A percentile compares a stretch with the other conserved stretches of the same genome.
These are phyloP conservation scores for Populus tremula DNA, from an alignment of 345 rosid species.

Conservation along the genomic window DNA sequence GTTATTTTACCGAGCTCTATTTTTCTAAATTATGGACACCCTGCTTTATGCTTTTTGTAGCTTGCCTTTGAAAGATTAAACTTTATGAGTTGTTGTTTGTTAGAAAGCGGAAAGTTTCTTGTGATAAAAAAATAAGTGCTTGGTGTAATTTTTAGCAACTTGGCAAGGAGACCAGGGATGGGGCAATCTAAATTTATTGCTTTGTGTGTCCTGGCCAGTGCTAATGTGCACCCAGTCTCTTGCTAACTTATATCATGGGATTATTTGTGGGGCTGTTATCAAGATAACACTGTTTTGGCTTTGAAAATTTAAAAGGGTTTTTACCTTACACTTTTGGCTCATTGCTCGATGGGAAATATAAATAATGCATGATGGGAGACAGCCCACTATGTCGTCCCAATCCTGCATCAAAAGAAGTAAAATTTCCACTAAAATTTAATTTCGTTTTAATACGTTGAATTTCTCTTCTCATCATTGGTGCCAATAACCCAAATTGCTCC, in stretches of 20 bases:
- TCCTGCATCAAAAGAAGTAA: neutral
- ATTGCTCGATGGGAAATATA: neutral
- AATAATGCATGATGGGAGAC: slow-evolving; percentile 5
- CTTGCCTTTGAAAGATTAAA: neutral
- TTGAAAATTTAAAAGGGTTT: neutral
- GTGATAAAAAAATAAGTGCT: neutral
- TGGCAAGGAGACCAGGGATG: neutral
- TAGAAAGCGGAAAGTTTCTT: neutral
- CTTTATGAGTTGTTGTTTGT: neutral
- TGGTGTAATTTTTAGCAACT: neutral
- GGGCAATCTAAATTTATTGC: neutral
- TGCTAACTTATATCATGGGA: neutral
- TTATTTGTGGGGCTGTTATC: neutral
- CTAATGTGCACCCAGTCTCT: neutral
- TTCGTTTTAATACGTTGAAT: too few species aligned
- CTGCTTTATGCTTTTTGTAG: neutral
- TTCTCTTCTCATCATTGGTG: too few species aligned
- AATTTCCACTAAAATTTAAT: too few species aligned
- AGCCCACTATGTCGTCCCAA: neutral
- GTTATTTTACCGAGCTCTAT: neutral
- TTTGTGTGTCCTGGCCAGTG: neutral
- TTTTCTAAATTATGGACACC: neutral
- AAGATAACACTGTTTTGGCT: neutral
- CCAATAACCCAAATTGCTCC: too few species aligned
- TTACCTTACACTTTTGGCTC: neutral